A percentile compares a stretch with the other conserved stretches of the same genome.
These are phyloP conservation scores for Adenanthera pavonina DNA, from an alignment of 306 rosid genomes.

Conservation along the genomic window DNA sequence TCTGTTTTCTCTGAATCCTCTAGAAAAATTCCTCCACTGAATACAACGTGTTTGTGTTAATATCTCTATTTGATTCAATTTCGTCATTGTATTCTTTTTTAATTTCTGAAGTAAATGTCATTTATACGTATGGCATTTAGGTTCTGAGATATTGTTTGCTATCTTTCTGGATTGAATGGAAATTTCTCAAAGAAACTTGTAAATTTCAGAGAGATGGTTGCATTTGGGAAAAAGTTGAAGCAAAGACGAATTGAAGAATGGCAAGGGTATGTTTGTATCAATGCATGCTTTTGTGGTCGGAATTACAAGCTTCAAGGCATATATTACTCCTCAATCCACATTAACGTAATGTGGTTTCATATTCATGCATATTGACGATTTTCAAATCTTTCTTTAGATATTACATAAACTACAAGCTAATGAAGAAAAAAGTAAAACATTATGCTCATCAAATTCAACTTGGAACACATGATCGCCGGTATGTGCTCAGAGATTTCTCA, in stretches of 20 bases:
- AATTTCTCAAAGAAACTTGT: constrained; percentile 26
- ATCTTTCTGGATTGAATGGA: constrained; percentile 1
- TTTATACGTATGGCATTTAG: neutral
- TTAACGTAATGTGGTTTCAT: constrained; percentile 19
- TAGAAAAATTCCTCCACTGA: neutral
- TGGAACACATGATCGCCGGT: constrained; percentile 75
- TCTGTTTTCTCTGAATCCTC: neutral
- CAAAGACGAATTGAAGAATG: constrained; percentile 85
- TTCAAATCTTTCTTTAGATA: constrained; percentile 54
- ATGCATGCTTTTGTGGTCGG: neutral
- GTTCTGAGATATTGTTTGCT: neutral
- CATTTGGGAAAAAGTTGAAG: constrained; percentile 95
- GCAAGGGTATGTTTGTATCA: constrained; percentile 65
- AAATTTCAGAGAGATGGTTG: constrained; percentile 81
- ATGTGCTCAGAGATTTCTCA: constrained; percentile 94
- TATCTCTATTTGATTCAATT: no score
- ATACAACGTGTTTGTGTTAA: neutral
- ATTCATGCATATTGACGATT: constrained; percentile 22
- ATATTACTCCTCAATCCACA: neutral
- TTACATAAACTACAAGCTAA: constrained; percentile 92
- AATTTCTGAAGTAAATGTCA: neutral
- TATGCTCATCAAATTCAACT: constrained; percentile 87
- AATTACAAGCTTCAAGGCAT: neutral
- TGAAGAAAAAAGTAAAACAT: constrained; percentile 90
- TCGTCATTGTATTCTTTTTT: no score